Evolutionary conservation across 495 filamentous ascomycete genomes (phyloP), one percentile per base, ranked within the genome.

Genomic region (Saxispiralis lemnorum): DNA sequence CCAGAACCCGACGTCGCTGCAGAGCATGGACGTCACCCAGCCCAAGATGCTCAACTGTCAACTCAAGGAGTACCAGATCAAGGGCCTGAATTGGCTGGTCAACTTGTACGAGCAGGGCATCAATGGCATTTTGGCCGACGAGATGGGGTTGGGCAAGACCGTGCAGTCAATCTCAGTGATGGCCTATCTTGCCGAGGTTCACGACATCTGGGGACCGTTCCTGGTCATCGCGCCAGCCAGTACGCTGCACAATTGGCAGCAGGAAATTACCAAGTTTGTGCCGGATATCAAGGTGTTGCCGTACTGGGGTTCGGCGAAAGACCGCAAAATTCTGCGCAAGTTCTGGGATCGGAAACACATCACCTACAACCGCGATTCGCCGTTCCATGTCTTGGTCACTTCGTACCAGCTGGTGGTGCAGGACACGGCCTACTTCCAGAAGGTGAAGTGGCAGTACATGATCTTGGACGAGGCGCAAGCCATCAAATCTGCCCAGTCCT

Each of bases 361-460:
- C 54, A 92, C 85, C 2, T 97, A 97, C 62, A 84, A 72, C 44
- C 81, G 83, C 54, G 85, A 95, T 34, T 82, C 88, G 0, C 74
- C 82, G 16, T 96, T 97, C 67, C 89, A 97, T 56, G 84, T 97
- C 46, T 70, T 96, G 30, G 79, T 97, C 32, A 96, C 89, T 6
- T 96, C 89, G 0, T 97, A 97, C 59, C 89, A 97, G 56, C 73
- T 97, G 1, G 92, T 96, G 34, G 89, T 97, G 24, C 79, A 84
- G 21, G 89, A 97, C 58, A 81, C 92, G 7, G 76, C 83, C 38
- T 96, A 96, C 60, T 94, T 97, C 66, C 86, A 94, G 60, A 95
- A 95, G 65, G 85, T 97, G 63, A 83, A 80, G 50, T 97, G 89
- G 89, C 89, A 97, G 64, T 97, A 96, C 63, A 97, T 97, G 89